phyloP scores from a whole-genome alignment of 192 early-diverging fungal species.

The Dispira simplex region DNA sequence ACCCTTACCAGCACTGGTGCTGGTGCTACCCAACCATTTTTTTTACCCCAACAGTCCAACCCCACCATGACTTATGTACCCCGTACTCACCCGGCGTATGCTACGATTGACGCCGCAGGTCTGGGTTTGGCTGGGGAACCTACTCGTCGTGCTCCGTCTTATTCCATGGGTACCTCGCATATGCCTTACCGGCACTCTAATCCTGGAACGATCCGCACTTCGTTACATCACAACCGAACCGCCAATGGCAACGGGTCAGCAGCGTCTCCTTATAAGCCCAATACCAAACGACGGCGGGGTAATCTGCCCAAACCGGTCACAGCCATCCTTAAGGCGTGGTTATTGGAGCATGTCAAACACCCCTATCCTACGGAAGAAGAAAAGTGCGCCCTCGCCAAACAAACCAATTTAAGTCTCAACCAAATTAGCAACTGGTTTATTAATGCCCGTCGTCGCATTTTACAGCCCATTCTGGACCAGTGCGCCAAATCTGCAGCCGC shows the following conservation, averaged over 20 bases:
- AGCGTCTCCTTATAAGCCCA: neutral
- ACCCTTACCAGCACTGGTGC: too few species aligned
- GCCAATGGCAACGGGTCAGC: neutral
- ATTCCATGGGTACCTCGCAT: neutral
- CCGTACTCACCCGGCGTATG: too few species aligned
- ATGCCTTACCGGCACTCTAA: neutral
- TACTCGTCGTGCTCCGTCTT: neutral
- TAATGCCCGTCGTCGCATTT: constrained; percentile 43
- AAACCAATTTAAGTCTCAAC: constrained; percentile 39
- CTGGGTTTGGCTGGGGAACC: too few species aligned
- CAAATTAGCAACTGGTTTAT: constrained; percentile 71
- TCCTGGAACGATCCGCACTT: neutral
- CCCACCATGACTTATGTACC: too few species aligned
- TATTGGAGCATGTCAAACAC: constrained; percentile 37
- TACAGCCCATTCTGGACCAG: constrained; percentile 33
- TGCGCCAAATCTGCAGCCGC: constrained; percentile 4
- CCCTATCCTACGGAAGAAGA: constrained; percentile 54
- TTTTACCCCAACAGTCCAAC: too few species aligned
- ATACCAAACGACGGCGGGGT: constrained; percentile 24
- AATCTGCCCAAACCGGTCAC: constrained; percentile 43
- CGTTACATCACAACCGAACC: neutral
- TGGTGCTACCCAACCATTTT: too few species aligned
- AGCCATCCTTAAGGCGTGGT: constrained; percentile 40
- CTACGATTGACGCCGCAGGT: too few species aligned
- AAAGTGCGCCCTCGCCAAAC: constrained; percentile 30